Conservation (phyloP, 805 yeast genomes). For the Pichia eremophila region DNA sequence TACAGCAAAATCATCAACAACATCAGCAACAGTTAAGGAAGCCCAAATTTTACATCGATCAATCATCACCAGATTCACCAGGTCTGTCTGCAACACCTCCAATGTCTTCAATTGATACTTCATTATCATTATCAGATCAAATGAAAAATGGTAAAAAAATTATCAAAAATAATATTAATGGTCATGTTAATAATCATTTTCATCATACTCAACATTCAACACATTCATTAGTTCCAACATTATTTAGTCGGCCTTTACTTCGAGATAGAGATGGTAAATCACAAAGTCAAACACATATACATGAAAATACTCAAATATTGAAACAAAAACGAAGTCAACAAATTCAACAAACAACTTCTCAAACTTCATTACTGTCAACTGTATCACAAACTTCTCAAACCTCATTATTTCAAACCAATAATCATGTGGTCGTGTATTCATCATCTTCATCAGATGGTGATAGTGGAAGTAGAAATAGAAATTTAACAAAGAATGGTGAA, state of each 20-base stretch:
- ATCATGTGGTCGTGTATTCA: not conserved
- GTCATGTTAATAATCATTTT: not conserved
- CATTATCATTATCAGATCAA: not conserved
- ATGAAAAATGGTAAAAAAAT: not conserved
- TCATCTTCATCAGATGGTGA: not conserved
- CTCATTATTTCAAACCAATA: not conserved
- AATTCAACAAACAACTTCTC: not conserved
- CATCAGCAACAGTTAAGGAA: not conserved
- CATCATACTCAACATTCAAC: not conserved
- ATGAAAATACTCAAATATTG: not conserved
- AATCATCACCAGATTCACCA: conserved; percentile 7
- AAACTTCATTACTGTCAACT: not conserved
- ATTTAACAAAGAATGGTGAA: conserved; percentile 21
- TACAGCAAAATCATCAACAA: too few species aligned
- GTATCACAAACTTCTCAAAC: not conserved
- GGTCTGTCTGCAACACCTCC: not conserved
- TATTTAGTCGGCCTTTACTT: not conserved
- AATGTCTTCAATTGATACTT: not conserved
- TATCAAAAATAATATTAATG: not conserved
- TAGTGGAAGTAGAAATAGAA: too few species aligned
- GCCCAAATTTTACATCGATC: conserved; percentile 3
- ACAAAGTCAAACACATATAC: not conserved
- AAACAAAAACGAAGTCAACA: not conserved
- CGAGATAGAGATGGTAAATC: not conserved
- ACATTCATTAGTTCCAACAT: not conserved